Conservation (phyloP, 306 rosid genomes). For the Cicer yamashitae region DNA sequence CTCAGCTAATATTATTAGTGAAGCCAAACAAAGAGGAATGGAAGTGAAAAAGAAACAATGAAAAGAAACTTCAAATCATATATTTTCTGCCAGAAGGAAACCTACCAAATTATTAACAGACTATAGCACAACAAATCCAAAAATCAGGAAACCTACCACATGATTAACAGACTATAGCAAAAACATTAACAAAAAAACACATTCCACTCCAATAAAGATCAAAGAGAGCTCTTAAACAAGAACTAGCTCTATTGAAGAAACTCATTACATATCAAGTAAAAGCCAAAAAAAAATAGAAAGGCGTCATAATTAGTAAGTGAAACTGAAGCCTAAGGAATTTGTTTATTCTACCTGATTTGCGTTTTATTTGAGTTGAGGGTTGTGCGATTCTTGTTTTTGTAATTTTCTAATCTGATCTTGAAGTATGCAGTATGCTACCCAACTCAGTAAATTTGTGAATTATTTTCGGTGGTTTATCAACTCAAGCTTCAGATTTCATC, state of each 20-base stretch:
- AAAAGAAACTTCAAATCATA: background rate
- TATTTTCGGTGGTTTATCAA: conserved; percentile 3
- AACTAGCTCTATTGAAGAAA: background rate
- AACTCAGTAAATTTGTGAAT: background rate
- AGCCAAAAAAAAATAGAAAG: background rate
- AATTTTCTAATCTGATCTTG: conserved; percentile 1
- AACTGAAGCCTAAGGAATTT: background rate
- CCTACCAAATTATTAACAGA: background rate
- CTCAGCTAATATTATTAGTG: background rate
- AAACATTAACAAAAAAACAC: background rate
- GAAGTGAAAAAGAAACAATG: background rate
- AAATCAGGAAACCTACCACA: background rate
- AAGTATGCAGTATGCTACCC: background rate
- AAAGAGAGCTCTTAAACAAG: background rate
- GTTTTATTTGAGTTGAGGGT: conserved; percentile 11
- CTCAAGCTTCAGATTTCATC: conserved; percentile 5
- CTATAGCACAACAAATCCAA: background rate
- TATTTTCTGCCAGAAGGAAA: background rate
- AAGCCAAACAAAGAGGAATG: background rate
- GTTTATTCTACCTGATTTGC: background rate
- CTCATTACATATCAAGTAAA: background rate
- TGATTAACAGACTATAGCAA: background rate
- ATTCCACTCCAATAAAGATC: conserved; percentile 20
- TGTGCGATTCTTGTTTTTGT: conserved; percentile 18
- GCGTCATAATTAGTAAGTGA: background rate